Percentiles rank a stretch among this genome's conserved stretches.
Conservation (phyloP, 192 early-diverging fungal species). For the Jimgerdemannia flammicorona region DNA sequence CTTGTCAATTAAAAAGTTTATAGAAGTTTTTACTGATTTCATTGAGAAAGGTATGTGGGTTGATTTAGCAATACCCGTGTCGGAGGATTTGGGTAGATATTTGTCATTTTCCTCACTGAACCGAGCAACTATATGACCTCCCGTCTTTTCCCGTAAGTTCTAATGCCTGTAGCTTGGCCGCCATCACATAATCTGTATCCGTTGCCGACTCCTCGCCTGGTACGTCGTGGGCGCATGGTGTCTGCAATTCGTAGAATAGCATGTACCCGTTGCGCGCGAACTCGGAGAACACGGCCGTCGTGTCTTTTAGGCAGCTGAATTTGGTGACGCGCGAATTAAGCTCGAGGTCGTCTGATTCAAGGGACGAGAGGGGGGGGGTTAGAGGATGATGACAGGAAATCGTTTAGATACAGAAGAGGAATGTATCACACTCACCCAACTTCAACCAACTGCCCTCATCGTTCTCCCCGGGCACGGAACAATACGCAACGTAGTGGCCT, state of each 20-base stretch:
- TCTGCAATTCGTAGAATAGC: constrained; percentile 62
- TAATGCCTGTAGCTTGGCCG: not conserved
- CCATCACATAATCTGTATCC: not conserved
- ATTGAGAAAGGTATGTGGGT: too few relatives aligned
- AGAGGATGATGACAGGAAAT: not conserved
- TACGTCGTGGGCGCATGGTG: constrained; percentile 19
- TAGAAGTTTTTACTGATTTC: too few relatives aligned
- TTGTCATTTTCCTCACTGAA: not conserved
- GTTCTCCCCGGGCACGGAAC: constrained; percentile 8
- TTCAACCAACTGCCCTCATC: constrained; percentile 40
- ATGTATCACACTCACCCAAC: constrained; percentile 10
- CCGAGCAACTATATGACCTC: not conserved
- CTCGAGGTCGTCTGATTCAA: constrained; percentile 57
- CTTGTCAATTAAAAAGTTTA: too few relatives aligned
- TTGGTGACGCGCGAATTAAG: constrained; percentile 34
- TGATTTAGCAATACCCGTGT: too few relatives aligned
- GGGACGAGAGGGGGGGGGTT: not conserved
- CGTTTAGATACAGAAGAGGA: not conserved
- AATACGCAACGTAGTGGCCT: constrained; percentile 35
- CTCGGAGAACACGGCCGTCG: constrained; percentile 37
- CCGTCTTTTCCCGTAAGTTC: not conserved
- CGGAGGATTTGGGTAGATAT: too few relatives aligned
- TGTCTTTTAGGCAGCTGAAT: constrained; percentile 26
- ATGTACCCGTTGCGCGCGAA: constrained; percentile 54
- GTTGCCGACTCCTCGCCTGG: not conserved